Conservation (phyloP, 2,329 filamentous ascomycete genomes). For the Fusarium liriodendri region DNA sequence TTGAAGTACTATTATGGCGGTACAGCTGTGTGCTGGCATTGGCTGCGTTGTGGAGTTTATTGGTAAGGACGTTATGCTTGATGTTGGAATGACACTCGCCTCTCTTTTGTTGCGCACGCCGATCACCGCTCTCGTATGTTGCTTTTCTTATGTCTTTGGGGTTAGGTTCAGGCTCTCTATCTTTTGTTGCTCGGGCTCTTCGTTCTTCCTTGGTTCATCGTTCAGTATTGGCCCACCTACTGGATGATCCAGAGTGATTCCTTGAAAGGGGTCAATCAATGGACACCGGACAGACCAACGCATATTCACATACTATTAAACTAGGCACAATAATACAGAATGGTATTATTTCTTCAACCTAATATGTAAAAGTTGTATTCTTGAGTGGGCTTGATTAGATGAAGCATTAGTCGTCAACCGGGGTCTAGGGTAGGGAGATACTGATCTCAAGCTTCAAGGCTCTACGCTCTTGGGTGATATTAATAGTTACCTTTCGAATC, state of each 20-base stretch:
- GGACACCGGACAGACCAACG: neutral
- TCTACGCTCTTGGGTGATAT: neutral
- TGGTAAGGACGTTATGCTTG: conserved; percentile 2
- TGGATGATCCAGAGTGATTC: neutral
- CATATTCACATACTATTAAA: no score
- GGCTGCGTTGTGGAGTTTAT: neutral
- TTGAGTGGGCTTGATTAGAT: no score
- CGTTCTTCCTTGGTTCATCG: neutral
- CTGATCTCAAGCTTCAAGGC: neutral
- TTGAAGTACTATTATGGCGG: neutral
- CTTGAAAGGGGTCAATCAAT: neutral
- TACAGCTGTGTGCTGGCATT: neutral
- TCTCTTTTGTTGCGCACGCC: neutral
- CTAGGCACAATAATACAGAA: no score
- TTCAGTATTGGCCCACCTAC: neutral
- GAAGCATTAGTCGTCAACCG: no score
- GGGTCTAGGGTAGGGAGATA: no score
- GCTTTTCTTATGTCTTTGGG: neutral
- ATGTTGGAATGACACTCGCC: neutral
- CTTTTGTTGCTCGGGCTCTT: neutral
- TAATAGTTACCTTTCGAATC: neutral
- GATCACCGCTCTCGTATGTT: neutral
- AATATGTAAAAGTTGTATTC: neutral
- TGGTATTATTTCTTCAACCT: neutral
- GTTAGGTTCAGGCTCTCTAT: neutral